These are phyloP conservation scores for Fragilariopsis cylindrus DNA, from an alignment of 108 stramenopile species.

Conservation along the genomic window DNA sequence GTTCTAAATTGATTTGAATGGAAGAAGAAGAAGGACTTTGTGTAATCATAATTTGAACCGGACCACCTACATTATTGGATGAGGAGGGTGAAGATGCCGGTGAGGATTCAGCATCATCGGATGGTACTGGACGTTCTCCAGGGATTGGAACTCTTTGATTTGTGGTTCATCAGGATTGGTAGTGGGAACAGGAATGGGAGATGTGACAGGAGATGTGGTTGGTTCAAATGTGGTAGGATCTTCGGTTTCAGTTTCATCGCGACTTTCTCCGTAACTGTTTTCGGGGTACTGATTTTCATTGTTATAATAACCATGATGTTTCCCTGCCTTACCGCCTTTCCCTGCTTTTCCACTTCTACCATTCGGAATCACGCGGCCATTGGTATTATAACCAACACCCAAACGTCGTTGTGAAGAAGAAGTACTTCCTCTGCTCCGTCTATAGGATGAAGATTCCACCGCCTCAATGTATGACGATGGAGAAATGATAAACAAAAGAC, in stretches of 20 bases:
- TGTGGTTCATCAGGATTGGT: too few relatives aligned
- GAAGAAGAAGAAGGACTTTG: not conserved
- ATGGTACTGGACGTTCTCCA: not conserved
- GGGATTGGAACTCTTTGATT: too few relatives aligned
- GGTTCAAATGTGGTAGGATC: too few relatives aligned
- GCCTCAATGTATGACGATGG: not conserved
- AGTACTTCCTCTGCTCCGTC: not conserved
- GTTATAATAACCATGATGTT: too few relatives aligned
- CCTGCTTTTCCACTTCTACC: not conserved
- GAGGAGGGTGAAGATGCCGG: not conserved
- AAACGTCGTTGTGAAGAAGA: not conserved
- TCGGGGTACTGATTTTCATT: too few relatives aligned
- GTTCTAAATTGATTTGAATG: not conserved
- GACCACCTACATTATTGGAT: not conserved
- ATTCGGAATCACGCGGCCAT: not conserved
- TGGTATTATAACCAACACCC: not conserved
- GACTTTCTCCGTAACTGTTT: too few relatives aligned
- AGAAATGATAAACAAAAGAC: not conserved
- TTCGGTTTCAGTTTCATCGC: too few relatives aligned
- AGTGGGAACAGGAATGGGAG: too few relatives aligned
- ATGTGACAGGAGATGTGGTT: too few relatives aligned
- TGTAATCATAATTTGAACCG: not conserved
- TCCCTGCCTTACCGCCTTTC: not conserved
- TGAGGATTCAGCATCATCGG: not conserved
- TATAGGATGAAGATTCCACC: not conserved